Evolutionary conservation across 345 rosid genomes (phyloP).

Genomic region (Salix viminalis): DNA sequence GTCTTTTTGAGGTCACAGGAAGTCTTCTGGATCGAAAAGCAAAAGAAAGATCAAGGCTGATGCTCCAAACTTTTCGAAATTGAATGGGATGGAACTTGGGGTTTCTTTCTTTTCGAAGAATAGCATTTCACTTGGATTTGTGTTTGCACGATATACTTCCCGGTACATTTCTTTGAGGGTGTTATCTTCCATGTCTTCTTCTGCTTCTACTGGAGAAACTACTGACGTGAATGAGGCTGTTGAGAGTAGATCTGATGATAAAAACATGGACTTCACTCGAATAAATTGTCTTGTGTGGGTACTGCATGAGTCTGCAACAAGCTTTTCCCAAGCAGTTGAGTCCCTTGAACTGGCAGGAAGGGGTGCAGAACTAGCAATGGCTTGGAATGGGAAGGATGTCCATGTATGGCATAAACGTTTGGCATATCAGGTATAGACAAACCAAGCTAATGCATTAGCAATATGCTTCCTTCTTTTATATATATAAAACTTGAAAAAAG

Average conservation of each 20-base stretch:
- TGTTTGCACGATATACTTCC: constrained; percentile 10
- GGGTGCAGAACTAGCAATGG: constrained; percentile 49
- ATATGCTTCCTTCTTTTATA: not conserved
- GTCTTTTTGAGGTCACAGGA: constrained; percentile 30
- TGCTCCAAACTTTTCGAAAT: constrained; percentile 19
- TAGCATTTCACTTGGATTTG: constrained; percentile 12
- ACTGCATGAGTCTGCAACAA: constrained; percentile 55
- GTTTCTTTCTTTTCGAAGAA: constrained; percentile 16
- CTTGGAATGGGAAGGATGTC: constrained; percentile 71
- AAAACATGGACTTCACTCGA: constrained; percentile 37
- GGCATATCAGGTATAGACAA: constrained; percentile 41
- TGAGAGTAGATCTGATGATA: constrained; percentile 14
- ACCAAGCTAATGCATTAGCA: not conserved
- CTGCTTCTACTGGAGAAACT: constrained; percentile 22
- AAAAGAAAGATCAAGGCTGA: constrained; percentile 16
- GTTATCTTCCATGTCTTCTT: constrained; percentile 28
- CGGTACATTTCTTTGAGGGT: constrained; percentile 23
- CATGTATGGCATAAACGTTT: constrained; percentile 57
- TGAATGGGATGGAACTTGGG: constrained; percentile 23
- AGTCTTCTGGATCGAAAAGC: constrained; percentile 24
- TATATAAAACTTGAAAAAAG: not conserved
- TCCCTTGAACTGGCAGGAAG: constrained; percentile 48
- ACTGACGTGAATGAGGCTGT: constrained; percentile 24
- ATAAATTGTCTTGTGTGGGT: constrained; percentile 58
- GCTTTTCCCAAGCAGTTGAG: constrained; percentile 49